phyloP scores from a whole-genome alignment of 2,329 filamentous ascomycete genomes.

The Stylonectria norvegica region DNA sequence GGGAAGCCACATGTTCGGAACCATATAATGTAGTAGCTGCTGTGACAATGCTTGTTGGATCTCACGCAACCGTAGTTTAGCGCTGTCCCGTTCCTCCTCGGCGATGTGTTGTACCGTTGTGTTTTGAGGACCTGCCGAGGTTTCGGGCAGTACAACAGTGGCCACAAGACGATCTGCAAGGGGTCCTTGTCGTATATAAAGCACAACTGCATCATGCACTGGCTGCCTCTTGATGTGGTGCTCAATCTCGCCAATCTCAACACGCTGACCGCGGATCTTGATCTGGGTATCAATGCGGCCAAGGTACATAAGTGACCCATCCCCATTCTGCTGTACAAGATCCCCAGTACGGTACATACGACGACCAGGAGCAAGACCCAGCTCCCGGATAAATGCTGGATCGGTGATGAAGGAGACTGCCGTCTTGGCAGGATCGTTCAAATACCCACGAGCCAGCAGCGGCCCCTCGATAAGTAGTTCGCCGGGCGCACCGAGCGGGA shows the following conservation, averaged over 20 bases:
- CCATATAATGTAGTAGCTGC: constrained; percentile 13
- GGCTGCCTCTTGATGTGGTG: constrained; percentile 5
- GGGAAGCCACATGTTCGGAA: constrained; percentile 15
- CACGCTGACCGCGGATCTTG: constrained; percentile 53
- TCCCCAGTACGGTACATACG: constrained; percentile 45
- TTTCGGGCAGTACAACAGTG: neutral
- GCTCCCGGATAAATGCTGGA: constrained; percentile 3
- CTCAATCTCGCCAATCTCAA: constrained; percentile 39
- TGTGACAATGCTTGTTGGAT: neutral
- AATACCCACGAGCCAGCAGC: constrained; percentile 47
- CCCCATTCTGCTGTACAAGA: constrained; percentile 37
- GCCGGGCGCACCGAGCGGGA: constrained; percentile 2
- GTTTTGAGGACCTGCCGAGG: constrained; percentile 2
- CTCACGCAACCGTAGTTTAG: neutral
- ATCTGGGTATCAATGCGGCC: constrained; percentile 54
- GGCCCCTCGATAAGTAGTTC: constrained; percentile 37
- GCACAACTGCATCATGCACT: neutral
- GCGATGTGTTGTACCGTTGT: neutral
- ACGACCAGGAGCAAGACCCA: constrained; percentile 1
- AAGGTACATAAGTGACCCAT: constrained; percentile 40
- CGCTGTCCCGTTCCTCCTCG: neutral
- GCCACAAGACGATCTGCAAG: neutral
- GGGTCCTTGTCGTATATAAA: constrained; percentile 1
- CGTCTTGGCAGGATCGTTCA: constrained; percentile 37
- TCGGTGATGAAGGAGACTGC: constrained; percentile 29